A percentile compares a stretch with the other conserved stretches of the same genome.
These are phyloP conservation scores for Haplosporangium sp. DNA, from an alignment of 371 early-diverging fungal genomes.

Conservation along the genomic window DNA sequence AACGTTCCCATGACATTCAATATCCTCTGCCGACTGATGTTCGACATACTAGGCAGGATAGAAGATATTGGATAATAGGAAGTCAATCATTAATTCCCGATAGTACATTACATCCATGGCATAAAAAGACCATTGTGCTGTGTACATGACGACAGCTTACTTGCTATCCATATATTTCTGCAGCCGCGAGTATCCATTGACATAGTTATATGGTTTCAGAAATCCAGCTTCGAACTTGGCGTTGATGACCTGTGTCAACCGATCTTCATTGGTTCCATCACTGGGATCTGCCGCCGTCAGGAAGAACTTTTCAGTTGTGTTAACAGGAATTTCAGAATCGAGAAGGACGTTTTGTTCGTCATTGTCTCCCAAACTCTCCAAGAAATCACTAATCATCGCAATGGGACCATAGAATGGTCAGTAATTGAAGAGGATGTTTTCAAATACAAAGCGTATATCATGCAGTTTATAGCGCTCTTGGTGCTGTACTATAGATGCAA, in stretches of 20 bases:
- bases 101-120: too few relatives aligned
- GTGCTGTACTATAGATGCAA: background rate
- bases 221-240: slow-evolving; percentile 95
- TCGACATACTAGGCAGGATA: slow-evolving; percentile 68
- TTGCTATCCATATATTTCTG: slow-evolving; percentile 91
- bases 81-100: too few relatives aligned
- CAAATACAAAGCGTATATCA: background rate
- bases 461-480: too few relatives aligned
- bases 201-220: slow-evolving; percentile 94
- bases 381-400: slow-evolving; percentile 62
- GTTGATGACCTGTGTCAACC: slow-evolving; percentile 87
- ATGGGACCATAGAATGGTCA: background rate
- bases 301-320: slow-evolving; percentile 86
- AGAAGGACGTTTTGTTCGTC: slow-evolving; percentile 36
- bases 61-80: too few relatives aligned
- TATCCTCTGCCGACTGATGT: slow-evolving; percentile 78
- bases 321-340: slow-evolving; percentile 57
- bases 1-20: slow-evolving; percentile 89
- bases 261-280: slow-evolving; percentile 84
- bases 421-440: slow-evolving; percentile 2
- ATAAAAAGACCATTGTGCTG: background rate
- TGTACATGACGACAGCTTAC: slow-evolving; percentile 54
- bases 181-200: slow-evolving; percentile 88
- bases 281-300: slow-evolving; percentile 90
- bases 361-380: slow-evolving; percentile 71